Evolutionary conservation across 1,284 basidiomycete species (phyloP).

Genomic region (Pholiota adiposa): DNA sequence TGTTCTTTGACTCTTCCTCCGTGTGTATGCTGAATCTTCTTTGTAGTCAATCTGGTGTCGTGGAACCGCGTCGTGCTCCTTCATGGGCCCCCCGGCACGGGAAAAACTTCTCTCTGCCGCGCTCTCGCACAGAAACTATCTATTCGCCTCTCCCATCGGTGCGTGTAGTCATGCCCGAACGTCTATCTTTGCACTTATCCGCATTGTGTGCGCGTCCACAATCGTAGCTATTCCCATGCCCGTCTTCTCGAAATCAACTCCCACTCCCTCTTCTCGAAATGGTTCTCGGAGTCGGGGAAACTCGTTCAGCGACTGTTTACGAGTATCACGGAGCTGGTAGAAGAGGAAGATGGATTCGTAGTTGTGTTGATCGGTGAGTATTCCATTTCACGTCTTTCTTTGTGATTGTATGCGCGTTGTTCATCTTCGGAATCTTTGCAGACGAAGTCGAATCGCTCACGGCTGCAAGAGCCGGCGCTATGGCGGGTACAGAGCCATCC

Average conservation of each 20-base stretch:
- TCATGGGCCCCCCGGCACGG: slow-evolving; percentile 97
- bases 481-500: slow-evolving; percentile 92
- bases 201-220: background rate
- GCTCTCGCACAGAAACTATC: slow-evolving; percentile 96
- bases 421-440: slow-evolving; percentile 34
- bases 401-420: background rate
- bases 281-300: slow-evolving; percentile 99
- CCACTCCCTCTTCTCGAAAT: slow-evolving; percentile 93
- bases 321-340: slow-evolving; percentile 86
- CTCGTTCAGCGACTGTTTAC: slow-evolving; percentile 94
- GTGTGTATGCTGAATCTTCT: slow-evolving; percentile 1
- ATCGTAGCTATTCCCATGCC: slow-evolving; percentile 77
- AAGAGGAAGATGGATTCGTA: slow-evolving; percentile 90
- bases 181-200: background rate
- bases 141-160: slow-evolving; percentile 87
- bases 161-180: slow-evolving; percentile 21
- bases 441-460: slow-evolving; percentile 98
- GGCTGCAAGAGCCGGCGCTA: slow-evolving; percentile 90
- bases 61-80: slow-evolving; percentile 96
- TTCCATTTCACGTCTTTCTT: background rate
- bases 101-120: slow-evolving; percentile 95
- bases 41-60: slow-evolving; percentile 83
- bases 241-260: slow-evolving; percentile 97
- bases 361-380: slow-evolving; percentile 88
- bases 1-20: slow-evolving; percentile 32